Base-by-base conservation (phyloP, 2,329 filamentous ascomycete genomes). In the Rhexocercosporidium sp. region DNA sequence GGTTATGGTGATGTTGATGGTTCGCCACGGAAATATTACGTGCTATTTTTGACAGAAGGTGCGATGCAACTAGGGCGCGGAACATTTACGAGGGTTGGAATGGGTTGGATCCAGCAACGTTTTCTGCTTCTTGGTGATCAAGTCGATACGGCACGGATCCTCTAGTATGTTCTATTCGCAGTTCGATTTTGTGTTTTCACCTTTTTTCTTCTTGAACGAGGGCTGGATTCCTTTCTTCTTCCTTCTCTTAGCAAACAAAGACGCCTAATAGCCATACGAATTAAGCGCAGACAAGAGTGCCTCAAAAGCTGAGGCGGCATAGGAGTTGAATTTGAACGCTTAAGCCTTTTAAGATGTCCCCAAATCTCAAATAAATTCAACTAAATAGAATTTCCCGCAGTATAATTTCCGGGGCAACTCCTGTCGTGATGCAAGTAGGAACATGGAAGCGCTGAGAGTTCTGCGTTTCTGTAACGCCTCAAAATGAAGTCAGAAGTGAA, bases 31-130 rank as follows among this genome's bases (percentile, higher is more conserved):
- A 49, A 25, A 49, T 49, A 49, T 49, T 49, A 49, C 41, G 41
- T 46, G 18, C 41, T 46, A 20, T 46, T 46, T 46, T 46, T 46
- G 18, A 8, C 18, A 46, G 41, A 46, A 46, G 41, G 41, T 46
- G 41, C 41, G 34, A 14, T 31, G 22, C 44, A 49, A 41, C 16
- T 14, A 27, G 59, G 49, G 39, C 37, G 46, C 39, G 47, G 47
- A 54, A 63, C 51, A 54, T 64, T 64, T 44, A n/a, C 27, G 51
- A 64, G 61, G 61, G 61, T 64, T 64, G 61, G 61, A 56, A 64
- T 64, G 27, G 61, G 61, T 46, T 56, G n/a, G 51, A 64, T 64
- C 47, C 49, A 64, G 61, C 47, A 56, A 51, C 47, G 47, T 64
- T 64, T 56, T 44, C 53, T 64, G 41, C 34, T 54, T 31, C 44